phyloP scores from a whole-genome alignment of 495 filamentous ascomycete species.

The Hypoxylon lenormandii region DNA sequence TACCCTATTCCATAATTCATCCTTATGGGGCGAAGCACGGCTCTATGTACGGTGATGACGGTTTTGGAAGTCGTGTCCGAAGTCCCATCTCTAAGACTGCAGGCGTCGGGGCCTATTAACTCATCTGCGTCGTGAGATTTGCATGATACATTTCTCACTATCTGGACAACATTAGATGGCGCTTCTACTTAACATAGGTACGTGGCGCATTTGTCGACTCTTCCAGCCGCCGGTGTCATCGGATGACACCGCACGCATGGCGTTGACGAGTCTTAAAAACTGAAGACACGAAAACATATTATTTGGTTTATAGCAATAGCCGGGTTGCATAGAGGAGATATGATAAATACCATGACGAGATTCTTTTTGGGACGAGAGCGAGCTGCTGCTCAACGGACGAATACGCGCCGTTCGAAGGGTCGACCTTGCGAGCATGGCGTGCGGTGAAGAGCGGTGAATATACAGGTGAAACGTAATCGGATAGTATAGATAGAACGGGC shows the following conservation, averaged over 20 bases:
- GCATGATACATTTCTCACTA: slow-evolving; percentile 31
- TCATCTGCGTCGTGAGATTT: slow-evolving; percentile 37
- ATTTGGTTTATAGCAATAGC: slow-evolving; percentile 37
- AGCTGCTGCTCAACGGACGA: slow-evolving; percentile 16
- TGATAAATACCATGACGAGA: slow-evolving; percentile 30
- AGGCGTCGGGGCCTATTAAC: slow-evolving; percentile 15
- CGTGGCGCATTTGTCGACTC: slow-evolving; percentile 24
- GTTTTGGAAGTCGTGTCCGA: slow-evolving; percentile 21
- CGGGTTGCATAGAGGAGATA: slow-evolving; percentile 43
- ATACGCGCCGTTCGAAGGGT: slow-evolving; percentile 15
- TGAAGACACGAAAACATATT: slow-evolving; percentile 20
- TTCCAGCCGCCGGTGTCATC: not conserved
- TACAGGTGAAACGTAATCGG: slow-evolving; percentile 26
- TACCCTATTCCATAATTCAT: slow-evolving; percentile 38
- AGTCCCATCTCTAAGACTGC: slow-evolving; percentile 10
- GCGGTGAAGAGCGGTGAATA: slow-evolving; percentile 2
- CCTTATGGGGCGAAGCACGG: slow-evolving; percentile 2
- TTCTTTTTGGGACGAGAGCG: slow-evolving; percentile 3
- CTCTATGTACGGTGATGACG: slow-evolving; percentile 15
- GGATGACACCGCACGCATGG: slow-evolving; percentile 18
- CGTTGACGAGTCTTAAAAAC: slow-evolving; percentile 5
- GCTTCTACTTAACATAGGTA: slow-evolving; percentile 30
- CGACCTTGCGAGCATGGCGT: slow-evolving; percentile 32
- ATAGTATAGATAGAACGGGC: slow-evolving; percentile 28
- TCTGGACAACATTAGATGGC: slow-evolving; percentile 40